Evolutionary conservation across 164 flowering plant species (phyloP).

Genomic region (Stephania japonica): DNA sequence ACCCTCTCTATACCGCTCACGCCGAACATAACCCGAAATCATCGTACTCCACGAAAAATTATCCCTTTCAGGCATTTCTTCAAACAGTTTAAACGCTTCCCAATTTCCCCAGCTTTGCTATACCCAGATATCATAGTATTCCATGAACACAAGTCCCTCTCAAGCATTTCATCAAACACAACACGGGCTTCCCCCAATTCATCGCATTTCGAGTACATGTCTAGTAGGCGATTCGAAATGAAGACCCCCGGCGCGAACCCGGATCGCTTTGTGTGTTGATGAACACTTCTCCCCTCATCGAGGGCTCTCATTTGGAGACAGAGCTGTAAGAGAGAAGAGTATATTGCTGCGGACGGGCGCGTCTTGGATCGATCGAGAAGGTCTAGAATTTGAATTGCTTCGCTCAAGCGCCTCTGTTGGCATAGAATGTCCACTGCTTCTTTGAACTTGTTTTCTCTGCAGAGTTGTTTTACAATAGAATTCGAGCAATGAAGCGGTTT

Average conservation of each 20-base stretch:
- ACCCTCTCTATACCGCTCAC: conserved; percentile 19
- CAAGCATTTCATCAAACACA: conserved; percentile 24
- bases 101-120: conserved; percentile 16
- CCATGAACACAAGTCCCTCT: conserved; percentile 31
- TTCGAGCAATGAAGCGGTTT: neutral
- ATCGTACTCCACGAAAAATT: conserved; percentile 30
- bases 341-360: conserved; percentile 20
- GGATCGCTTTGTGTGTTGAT: conserved; percentile 13
- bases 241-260: conserved; percentile 18
- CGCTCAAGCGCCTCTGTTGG: conserved; percentile 19
- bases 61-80: conserved; percentile 26
- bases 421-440: conserved; percentile 25
- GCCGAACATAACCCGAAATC: conserved; percentile 30
- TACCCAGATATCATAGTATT: conserved; percentile 29
- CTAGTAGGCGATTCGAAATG: conserved; percentile 20
- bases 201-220: conserved; percentile 19
- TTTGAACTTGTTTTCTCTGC: conserved; percentile 23
- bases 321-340: conserved; percentile 21
- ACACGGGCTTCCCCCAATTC: conserved; percentile 16
- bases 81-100: conserved; percentile 23
- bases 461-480: conserved; percentile 10
- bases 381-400: conserved; percentile 20
- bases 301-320: conserved; percentile 19
- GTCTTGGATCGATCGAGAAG: conserved; percentile 16
- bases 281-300: conserved; percentile 23